These are phyloP conservation scores for Marasmius fiardii DNA, from an alignment of 1,284 basidiomycete genomes.

Conservation along the genomic window DNA sequence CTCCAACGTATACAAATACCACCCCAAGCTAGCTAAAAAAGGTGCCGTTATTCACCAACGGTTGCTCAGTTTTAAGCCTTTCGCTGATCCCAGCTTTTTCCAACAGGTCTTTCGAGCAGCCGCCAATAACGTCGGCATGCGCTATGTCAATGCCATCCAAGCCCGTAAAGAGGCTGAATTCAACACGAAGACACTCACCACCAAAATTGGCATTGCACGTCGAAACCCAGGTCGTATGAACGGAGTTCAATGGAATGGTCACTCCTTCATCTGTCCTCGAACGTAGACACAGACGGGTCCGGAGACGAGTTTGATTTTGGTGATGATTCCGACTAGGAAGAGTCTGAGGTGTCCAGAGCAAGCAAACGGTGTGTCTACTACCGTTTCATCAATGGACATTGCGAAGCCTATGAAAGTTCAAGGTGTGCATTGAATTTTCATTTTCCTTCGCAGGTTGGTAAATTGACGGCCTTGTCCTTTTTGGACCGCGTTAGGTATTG, in stretches of 20 bases:
- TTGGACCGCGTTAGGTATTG: too few species aligned
- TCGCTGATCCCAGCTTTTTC: too few species aligned
- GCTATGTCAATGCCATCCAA: slow-evolving; percentile 5
- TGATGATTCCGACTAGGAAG: background rate
- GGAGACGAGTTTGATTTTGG: background rate
- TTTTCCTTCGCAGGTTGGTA: too few species aligned
- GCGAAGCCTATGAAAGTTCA: slow-evolving; percentile 16
- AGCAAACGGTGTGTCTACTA: too few species aligned
- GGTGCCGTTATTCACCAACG: background rate
- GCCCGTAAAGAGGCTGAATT: slow-evolving; percentile 3
- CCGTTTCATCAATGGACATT: slow-evolving; percentile 17
- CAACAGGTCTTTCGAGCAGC: background rate
- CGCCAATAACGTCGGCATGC: slow-evolving; percentile 6
- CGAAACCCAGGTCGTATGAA: slow-evolving; percentile 23
- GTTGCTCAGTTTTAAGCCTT: too few species aligned
- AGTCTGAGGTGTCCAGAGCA: background rate
- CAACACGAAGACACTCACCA: slow-evolving; percentile 1
- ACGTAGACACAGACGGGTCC: too few species aligned
- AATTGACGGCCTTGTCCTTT: too few species aligned
- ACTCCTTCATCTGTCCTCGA: slow-evolving; percentile 18
- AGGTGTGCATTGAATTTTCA: too few species aligned
- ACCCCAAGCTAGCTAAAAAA: slow-evolving; percentile 10
- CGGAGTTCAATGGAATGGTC: slow-evolving; percentile 21
- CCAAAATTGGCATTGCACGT: slow-evolving; percentile 2
- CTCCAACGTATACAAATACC: background rate